Evolutionary conservation across 306 rosid species (phyloP), one percentile per base, ranked within the genome.

Genomic region (Sicyos baderoa): DNA sequence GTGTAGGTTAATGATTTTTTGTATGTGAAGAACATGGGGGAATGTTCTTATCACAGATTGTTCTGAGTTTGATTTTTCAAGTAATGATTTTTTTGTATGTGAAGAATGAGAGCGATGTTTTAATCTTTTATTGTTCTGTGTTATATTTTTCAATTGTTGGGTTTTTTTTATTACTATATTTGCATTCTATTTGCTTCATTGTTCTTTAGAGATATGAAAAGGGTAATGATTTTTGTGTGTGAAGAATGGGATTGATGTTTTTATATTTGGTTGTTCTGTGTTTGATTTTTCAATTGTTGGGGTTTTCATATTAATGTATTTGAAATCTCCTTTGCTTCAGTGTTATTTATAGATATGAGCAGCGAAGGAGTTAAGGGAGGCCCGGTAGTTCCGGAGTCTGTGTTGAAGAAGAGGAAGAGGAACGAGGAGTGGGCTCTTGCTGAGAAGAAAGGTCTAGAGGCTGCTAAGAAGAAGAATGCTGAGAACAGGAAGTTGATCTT

Each of bases 401-500:
- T 86, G 50, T 51, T 92, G 79, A 92, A 92, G 86, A 92, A 89
- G 89, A 68, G 54, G 45, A 89, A 86, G 83, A 87, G 93, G 57
- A 88, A 80, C 10, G 96, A 83, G 47, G 88, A 92, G 22, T 91
- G 96, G 97, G 91, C 90, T 3, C 69, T 86, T 74, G 85, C 81
- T 0, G 87, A 89, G 56, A 84, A 82, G 70, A 81, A 82, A 18
- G 83, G 72, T 13, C 37, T 74, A 9, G 90, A 81, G 35, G 83
- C 82, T 55, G 79, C 84, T 1, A 92, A 84, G 75, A 84, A 87
- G 74, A 89, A 87, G 86, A 87, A 76, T 8, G 80, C 80, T 0
- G 88, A 79, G 77, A 92, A 77, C 54, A 81, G 97, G 6, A 87
- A 83, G 73, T 76, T 89, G 23, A 89, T 89, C 40, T 83, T 13